Conservation (phyloP, 2,329 filamentous ascomycete genomes). For the Penicillium palitans region DNA sequence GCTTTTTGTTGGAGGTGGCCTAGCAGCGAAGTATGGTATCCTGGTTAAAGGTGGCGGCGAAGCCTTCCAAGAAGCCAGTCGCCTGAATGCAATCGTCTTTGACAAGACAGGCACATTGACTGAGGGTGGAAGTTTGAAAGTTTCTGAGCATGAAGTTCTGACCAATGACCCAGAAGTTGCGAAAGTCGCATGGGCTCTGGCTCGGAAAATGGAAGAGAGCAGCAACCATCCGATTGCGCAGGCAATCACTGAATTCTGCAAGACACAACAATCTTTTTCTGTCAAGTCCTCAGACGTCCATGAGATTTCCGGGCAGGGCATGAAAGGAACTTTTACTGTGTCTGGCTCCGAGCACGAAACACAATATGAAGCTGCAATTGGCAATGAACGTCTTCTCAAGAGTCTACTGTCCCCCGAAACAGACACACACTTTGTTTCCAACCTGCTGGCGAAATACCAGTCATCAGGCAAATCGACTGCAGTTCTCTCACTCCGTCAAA, state of each 20-base stretch:
- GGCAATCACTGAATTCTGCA: slow-evolving; percentile 55
- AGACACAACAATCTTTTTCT: slow-evolving; percentile 25
- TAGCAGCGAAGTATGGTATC: slow-evolving; percentile 77
- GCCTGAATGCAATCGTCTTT: slow-evolving; percentile 76
- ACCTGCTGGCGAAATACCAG: slow-evolving; percentile 41
- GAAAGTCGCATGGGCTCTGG: slow-evolving; percentile 47
- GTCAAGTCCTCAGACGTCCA: slow-evolving; percentile 45
- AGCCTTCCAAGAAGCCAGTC: slow-evolving; percentile 81
- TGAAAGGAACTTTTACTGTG: slow-evolving; percentile 54
- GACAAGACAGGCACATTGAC: slow-evolving; percentile 88
- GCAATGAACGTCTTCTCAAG: slow-evolving; percentile 57
- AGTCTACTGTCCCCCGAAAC: slow-evolving; percentile 31
- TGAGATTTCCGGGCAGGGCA: slow-evolving; percentile 59
- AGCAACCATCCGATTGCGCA: slow-evolving; percentile 62
- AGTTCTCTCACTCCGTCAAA: slow-evolving; percentile 43
- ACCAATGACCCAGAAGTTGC: slow-evolving; percentile 35
- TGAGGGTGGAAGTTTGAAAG: slow-evolving; percentile 58
- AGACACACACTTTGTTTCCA: slow-evolving; percentile 38
- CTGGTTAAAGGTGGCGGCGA: slow-evolving; percentile 81
- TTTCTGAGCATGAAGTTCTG: slow-evolving; percentile 53
- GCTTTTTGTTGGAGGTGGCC: slow-evolving; percentile 77
- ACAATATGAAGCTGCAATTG: slow-evolving; percentile 53
- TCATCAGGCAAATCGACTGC: slow-evolving; percentile 47
- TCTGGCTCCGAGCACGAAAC: slow-evolving; percentile 21
- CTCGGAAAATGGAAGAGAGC: slow-evolving; percentile 56